Percentiles rank a stretch among this genome's conserved stretches.
Evolutionary conservation across 2,329 filamentous ascomycete genomes (phyloP).

Genomic region (Dothiorella sarmentorum): DNA sequence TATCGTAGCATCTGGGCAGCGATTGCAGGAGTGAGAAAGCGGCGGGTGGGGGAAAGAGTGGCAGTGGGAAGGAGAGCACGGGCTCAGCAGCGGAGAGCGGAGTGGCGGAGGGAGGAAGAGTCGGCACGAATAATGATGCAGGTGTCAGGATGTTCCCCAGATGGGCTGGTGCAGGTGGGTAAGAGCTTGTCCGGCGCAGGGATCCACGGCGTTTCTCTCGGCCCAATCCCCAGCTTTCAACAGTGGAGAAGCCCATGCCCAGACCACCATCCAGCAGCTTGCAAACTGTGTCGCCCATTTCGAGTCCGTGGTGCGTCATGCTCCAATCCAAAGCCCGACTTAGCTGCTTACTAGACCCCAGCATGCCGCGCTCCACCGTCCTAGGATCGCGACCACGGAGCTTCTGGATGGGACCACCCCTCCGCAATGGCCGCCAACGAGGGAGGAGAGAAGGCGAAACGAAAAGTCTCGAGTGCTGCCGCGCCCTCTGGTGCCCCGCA

Average conservation of each 20-base stretch:
- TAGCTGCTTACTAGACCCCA: background rate
- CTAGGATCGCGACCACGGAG: background rate
- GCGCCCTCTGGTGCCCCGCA: background rate
- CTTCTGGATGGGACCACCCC: background rate
- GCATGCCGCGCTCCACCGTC: slow-evolving; percentile 2
- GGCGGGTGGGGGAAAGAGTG: background rate
- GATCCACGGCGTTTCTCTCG: background rate
- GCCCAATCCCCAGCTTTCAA: slow-evolving; percentile 1
- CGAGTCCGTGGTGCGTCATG: background rate
- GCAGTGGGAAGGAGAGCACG: background rate
- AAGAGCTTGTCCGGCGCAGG: slow-evolving; percentile 9
- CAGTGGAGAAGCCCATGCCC: background rate
- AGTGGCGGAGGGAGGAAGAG: background rate
- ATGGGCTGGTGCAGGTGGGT: background rate
- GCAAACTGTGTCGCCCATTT: background rate
- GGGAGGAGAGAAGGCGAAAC: slow-evolving; percentile 16
- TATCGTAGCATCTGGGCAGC: background rate
- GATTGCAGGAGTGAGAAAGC: background rate
- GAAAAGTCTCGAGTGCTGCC: slow-evolving; percentile 1
- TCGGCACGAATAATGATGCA: background rate
- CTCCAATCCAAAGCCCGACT: background rate
- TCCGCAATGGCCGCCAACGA: slow-evolving; percentile 14
- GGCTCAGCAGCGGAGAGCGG: background rate
- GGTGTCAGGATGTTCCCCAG: slow-evolving; percentile 1
- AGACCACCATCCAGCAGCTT: background rate